A percentile compares a stretch with the other conserved stretches of the same genome.
phyloP scores from a whole-genome alignment of 345 rosid species.

The Syzygium oleosum region DNA sequence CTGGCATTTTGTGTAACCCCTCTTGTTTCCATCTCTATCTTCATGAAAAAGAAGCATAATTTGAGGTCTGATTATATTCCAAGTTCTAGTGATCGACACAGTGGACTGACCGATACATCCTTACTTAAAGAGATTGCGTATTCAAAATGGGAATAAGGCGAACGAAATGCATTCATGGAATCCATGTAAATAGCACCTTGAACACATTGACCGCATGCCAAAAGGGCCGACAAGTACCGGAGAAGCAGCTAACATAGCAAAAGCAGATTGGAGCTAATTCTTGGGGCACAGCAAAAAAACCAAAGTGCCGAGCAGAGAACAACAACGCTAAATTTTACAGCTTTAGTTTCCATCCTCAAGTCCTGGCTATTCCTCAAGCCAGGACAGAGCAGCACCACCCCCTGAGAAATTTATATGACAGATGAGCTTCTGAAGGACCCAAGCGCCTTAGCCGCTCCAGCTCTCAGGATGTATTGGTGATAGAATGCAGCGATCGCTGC shows the following conservation, averaged over 20 bases:
- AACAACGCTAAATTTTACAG: neutral
- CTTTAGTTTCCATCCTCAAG: neutral
- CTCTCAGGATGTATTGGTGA: constrained; percentile 29
- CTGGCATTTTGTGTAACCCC: too few species aligned
- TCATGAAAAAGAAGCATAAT: neutral
- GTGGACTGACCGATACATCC: neutral
- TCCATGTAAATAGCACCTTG: neutral
- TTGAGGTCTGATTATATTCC: neutral
- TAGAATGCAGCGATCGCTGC: constrained; percentile 33
- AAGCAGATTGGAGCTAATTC: neutral
- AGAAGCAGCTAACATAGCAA: neutral
- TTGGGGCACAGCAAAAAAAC: neutral
- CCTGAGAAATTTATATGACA: constrained; percentile 2
- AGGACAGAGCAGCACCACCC: neutral
- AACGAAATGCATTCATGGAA: neutral
- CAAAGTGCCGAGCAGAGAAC: neutral
- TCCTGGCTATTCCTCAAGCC: neutral
- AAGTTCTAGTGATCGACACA: neutral
- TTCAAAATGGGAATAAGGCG: neutral
- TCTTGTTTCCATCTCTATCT: neutral
- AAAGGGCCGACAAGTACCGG: neutral
- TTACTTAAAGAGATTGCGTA: neutral
- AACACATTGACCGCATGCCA: neutral
- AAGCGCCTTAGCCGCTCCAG: constrained; percentile 24
- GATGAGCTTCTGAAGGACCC: constrained; percentile 31